Evolutionary conservation across 768 basidiomycete species (phyloP).

Genomic region (Gelatoporia subvermispora): DNA sequence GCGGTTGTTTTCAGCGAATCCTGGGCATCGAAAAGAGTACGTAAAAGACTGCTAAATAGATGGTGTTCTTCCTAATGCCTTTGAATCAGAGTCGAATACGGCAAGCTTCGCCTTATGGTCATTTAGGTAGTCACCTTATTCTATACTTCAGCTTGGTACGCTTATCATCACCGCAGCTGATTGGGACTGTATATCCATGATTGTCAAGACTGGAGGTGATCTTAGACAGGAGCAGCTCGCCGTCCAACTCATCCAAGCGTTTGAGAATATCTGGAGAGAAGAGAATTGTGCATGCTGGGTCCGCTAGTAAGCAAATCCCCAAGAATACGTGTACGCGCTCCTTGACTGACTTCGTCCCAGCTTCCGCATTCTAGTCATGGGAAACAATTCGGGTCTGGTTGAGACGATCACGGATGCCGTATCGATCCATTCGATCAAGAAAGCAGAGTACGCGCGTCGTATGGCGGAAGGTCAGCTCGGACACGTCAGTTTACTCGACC

Average conservation of each 20-base stretch:
- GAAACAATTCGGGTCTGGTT: constrained; percentile 87
- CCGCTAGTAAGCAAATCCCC: constrained; percentile 55
- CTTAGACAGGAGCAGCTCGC: constrained; percentile 96
- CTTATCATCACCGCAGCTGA: constrained; percentile 39
- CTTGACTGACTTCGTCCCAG: constrained; percentile 37
- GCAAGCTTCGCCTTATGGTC: constrained; percentile 92
- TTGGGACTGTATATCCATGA: constrained; percentile 93
- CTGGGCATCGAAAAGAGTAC: constrained; percentile 89
- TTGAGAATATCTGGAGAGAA: constrained; percentile 92
- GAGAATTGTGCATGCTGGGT: constrained; percentile 93
- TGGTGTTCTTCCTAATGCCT: neutral
- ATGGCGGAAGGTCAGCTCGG: constrained; percentile 76
- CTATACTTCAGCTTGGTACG: neutral
- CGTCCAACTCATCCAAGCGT: constrained; percentile 89
- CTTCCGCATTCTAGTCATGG: constrained; percentile 94
- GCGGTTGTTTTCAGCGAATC: constrained; percentile 95
- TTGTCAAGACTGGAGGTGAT: constrained; percentile 97
- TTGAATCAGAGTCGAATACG: constrained; percentile 74
- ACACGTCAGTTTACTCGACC: constrained; percentile 86
- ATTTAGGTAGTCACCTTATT: constrained; percentile 56
- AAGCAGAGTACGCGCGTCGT: constrained; percentile 92
- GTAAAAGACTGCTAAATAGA: neutral
- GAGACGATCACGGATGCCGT: constrained; percentile 99
- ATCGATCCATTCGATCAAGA: constrained; percentile 99
- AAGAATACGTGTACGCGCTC: neutral